Conservation (phyloP, 148 eudicot genomes). For the Rhododendron williamsianum region DNA sequence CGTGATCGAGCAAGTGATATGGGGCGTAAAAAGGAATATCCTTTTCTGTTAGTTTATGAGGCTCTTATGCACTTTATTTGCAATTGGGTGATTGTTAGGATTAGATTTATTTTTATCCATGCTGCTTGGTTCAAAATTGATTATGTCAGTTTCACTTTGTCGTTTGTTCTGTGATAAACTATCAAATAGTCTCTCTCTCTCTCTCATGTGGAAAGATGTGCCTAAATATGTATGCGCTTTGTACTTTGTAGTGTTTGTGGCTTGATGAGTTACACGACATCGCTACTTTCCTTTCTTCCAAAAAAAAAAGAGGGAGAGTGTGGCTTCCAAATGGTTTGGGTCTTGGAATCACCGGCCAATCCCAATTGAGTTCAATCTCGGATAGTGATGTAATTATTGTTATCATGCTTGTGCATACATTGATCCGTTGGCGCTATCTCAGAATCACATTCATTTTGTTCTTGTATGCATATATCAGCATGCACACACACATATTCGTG, state of each 20-base stretch:
- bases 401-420: neutral
- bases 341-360: neutral
- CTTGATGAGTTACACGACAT: neutral
- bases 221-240: neutral
- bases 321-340: neutral
- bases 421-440: neutral
- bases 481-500: neutral
- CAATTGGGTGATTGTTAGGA: neutral
- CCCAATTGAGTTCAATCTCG: neutral
- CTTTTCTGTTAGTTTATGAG: conserved; percentile 33
- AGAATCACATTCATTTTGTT: neutral
- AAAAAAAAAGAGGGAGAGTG: neutral
- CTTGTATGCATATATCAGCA: neutral
- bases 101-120: neutral
- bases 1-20: conserved; percentile 95
- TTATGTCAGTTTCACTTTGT: neutral
- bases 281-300: neutral
- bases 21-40: conserved; percentile 96
- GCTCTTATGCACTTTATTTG: neutral
- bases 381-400: neutral
- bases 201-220: neutral
- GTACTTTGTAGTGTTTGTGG: neutral
- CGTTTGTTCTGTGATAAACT: neutral
- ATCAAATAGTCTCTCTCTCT: neutral
- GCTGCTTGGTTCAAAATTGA: neutral